Evolutionary conservation across 768 basidiomycete species (phyloP).

Genomic region (Lactarius psammicola): DNA sequence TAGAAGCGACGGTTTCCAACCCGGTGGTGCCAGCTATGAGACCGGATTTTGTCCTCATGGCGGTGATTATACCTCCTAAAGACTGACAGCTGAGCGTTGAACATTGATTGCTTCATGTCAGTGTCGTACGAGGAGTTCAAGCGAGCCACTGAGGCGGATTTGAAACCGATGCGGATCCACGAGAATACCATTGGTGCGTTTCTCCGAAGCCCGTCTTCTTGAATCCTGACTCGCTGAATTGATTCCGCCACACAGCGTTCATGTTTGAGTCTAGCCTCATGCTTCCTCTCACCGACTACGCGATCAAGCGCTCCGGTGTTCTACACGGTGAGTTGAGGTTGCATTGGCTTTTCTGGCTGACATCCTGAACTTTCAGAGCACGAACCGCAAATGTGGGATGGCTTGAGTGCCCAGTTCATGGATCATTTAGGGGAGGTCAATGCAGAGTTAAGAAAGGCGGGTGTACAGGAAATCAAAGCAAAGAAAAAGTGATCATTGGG

Average conservation of each 20-base stretch:
- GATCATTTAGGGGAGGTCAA: not conserved
- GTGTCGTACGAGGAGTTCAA: slow-evolving; percentile 62
- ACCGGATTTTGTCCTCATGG: slow-evolving; percentile 66
- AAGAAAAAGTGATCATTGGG: not conserved
- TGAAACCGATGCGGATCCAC: slow-evolving; percentile 49
- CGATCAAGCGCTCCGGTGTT: slow-evolving; percentile 57
- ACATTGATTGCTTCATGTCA: slow-evolving; percentile 28
- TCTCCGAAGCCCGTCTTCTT: not conserved
- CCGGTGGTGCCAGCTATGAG: slow-evolving; percentile 61
- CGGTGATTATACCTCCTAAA: slow-evolving; percentile 38
- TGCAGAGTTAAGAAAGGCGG: not conserved
- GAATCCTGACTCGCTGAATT: slow-evolving; percentile 4
- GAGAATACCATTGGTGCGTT: slow-evolving; percentile 53
- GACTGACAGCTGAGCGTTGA: not conserved
- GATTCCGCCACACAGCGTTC: slow-evolving; percentile 41
- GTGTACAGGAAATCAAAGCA: not conserved
- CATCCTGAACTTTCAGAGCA: not conserved
- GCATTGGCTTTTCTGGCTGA: not conserved
- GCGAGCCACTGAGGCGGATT: slow-evolving; percentile 52
- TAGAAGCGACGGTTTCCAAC: slow-evolving; percentile 58
- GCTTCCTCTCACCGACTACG: slow-evolving; percentile 63
- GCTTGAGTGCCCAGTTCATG: not conserved
- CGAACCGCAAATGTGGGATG: not conserved
- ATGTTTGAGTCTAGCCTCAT: slow-evolving; percentile 67
- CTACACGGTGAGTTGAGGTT: slow-evolving; percentile 40